phyloP scores from a whole-genome alignment of 345 rosid genomes.

The Pelargonium nanum region DNA sequence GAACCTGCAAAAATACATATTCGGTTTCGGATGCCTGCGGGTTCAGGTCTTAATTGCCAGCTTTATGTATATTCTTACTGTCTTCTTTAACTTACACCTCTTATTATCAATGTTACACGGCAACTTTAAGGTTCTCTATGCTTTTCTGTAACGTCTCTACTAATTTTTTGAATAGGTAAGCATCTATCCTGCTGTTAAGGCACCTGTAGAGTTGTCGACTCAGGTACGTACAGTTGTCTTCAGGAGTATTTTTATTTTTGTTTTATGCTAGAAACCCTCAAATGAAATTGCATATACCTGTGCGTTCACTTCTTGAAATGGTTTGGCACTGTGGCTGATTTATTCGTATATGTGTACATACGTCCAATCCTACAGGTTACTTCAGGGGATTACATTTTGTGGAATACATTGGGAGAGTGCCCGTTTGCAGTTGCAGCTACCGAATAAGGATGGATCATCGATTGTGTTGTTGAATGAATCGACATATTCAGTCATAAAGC shows the following conservation, averaged over 20 bases:
- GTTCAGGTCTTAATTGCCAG: no score
- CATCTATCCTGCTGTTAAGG: constrained; percentile 80
- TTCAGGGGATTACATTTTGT: constrained; percentile 79
- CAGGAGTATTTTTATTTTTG: not conserved
- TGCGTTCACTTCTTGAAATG: not conserved
- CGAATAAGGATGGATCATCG: constrained; percentile 13
- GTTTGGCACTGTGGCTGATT: no score
- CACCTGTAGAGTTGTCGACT: constrained; percentile 64
- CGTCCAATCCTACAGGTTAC: constrained; percentile 51
- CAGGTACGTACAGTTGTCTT: constrained; percentile 57
- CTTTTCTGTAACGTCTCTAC: not conserved
- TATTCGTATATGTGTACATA: no score
- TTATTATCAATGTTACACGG: no score
- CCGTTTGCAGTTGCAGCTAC: constrained; percentile 41
- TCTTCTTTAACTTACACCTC: no score
- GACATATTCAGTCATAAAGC: no score
- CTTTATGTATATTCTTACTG: no score
- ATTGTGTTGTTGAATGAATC: no score
- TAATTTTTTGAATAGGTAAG: constrained; percentile 36
- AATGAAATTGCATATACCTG: not conserved
- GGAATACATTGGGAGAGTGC: constrained; percentile 93
- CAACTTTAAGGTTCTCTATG: not conserved
- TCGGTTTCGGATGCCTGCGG: no score
- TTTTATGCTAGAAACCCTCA: not conserved
- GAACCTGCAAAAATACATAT: no score